A percentile compares a stretch with the other conserved stretches of the same genome.
Conservation (phyloP, 352 stramenopile genomes). For the Halophytophthora polymorphica region DNA sequence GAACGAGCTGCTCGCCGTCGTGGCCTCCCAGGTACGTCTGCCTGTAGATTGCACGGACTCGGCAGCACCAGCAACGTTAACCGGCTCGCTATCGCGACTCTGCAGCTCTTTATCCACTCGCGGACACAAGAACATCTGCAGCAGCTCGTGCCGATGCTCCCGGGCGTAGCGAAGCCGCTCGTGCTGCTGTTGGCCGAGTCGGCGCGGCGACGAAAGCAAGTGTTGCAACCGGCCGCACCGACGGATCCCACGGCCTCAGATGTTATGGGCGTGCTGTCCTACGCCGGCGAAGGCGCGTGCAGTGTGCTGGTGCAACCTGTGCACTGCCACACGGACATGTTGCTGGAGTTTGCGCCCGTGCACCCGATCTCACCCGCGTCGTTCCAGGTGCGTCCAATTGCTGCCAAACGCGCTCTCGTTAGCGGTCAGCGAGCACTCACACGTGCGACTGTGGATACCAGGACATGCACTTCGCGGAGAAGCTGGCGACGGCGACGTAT, state of each 20-base stretch:
- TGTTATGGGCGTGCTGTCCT: slow-evolving; percentile 56
- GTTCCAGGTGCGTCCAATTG: slow-evolving; percentile 64
- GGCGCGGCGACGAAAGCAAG: slow-evolving; percentile 26
- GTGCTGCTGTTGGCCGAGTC: slow-evolving; percentile 55
- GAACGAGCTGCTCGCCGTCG: slow-evolving; percentile 75
- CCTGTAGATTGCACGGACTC: neutral
- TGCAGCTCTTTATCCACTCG: slow-evolving; percentile 62
- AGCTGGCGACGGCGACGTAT: slow-evolving; percentile 55
- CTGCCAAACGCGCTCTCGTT: too few species aligned
- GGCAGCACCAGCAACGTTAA: neutral
- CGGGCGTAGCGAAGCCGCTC: slow-evolving; percentile 57
- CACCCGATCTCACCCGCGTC: slow-evolving; percentile 46
- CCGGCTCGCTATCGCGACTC: neutral
- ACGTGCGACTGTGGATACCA: slow-evolving; percentile 9
- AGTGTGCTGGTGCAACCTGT: slow-evolving; percentile 48
- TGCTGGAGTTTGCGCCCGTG: slow-evolving; percentile 38
- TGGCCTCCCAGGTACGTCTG: slow-evolving; percentile 51
- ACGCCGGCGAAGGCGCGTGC: slow-evolving; percentile 44
- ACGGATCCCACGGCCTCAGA: slow-evolving; percentile 44
- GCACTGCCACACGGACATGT: slow-evolving; percentile 35
- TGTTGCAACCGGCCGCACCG: slow-evolving; percentile 15
- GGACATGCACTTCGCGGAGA: slow-evolving; percentile 75
- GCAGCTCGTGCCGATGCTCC: slow-evolving; percentile 68
- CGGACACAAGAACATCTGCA: slow-evolving; percentile 67
- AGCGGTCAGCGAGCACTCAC: too few species aligned